Evolutionary conservation across 352 stramenopile species (phyloP).

Genomic region (Globisporangium viniferum): DNA sequence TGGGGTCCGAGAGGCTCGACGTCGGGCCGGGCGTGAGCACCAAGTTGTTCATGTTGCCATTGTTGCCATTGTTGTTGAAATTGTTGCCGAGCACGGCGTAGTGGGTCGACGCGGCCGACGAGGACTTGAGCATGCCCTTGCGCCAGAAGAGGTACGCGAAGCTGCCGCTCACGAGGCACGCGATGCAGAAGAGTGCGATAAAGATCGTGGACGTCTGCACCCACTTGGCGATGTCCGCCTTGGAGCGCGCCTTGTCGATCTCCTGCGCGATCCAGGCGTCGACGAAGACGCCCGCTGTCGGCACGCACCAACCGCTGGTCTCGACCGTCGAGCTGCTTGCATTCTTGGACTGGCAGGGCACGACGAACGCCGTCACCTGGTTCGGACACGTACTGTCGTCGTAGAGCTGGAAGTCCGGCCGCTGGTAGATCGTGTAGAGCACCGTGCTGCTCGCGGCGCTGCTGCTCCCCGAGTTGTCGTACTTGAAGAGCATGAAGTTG

Average conservation of each 20-base stretch:
- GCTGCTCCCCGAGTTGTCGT: slow-evolving; percentile 13
- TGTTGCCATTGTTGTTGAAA: neutral
- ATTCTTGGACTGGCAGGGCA: slow-evolving; percentile 30
- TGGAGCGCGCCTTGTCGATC: neutral
- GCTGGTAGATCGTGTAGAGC: slow-evolving; percentile 53
- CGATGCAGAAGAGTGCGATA: slow-evolving; percentile 14
- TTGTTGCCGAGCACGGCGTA: slow-evolving; percentile 11
- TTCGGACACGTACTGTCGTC: slow-evolving; percentile 26
- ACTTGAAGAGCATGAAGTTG: slow-evolving; percentile 38
- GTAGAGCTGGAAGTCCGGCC: slow-evolving; percentile 14
- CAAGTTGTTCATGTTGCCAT: slow-evolving; percentile 2
- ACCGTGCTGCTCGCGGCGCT: slow-evolving; percentile 2
- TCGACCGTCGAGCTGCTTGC: neutral
- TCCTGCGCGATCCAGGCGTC: slow-evolving; percentile 34
- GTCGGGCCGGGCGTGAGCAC: neutral
- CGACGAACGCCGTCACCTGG: slow-evolving; percentile 36
- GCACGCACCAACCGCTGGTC: slow-evolving; percentile 32
- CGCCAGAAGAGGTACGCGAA: slow-evolving; percentile 12
- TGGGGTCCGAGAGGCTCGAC: slow-evolving; percentile 1
- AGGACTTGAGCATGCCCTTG: neutral
- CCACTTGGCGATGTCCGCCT: slow-evolving; percentile 11
- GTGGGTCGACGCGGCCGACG: neutral
- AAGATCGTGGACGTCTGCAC: slow-evolving; percentile 14
- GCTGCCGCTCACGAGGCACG: slow-evolving; percentile 8
- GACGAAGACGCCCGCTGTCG: slow-evolving; percentile 26